These are phyloP conservation scores for Ustilago esculenta DNA, from an alignment of 1,284 basidiomycete species.

Conservation along the genomic window DNA sequence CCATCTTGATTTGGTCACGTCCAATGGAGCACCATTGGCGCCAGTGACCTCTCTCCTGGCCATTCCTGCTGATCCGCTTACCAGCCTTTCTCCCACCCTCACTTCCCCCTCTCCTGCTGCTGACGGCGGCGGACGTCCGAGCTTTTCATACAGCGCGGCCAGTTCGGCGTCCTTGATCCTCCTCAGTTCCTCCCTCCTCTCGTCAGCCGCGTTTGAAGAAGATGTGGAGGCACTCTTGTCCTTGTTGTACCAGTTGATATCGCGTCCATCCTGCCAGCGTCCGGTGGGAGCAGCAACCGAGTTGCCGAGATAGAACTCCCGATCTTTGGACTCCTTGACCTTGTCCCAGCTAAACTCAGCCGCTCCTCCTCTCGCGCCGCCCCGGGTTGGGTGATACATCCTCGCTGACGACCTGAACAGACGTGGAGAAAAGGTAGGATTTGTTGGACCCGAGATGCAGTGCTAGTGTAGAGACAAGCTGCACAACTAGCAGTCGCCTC, in stretches of 20 bases:
- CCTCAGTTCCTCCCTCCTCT: conserved; percentile 52
- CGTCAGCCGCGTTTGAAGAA: conserved; percentile 23
- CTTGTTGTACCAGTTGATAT: conserved; percentile 66
- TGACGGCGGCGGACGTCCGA: conserved; percentile 35
- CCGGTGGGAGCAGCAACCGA: conserved; percentile 64
- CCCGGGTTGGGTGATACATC: conserved; percentile 37
- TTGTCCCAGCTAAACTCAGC: conserved; percentile 65
- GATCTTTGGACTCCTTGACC: conserved; percentile 61
- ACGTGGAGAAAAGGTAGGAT: background rate
- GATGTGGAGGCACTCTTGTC: conserved; percentile 21
- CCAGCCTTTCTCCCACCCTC: conserved; percentile 34
- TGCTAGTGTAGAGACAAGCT: background rate
- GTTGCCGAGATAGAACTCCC: conserved; percentile 65
- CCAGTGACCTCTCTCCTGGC: conserved; percentile 37
- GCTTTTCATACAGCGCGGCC: conserved; percentile 53
- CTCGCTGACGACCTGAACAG: background rate
- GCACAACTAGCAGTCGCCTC: conserved; percentile 4
- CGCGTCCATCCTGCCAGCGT: conserved; percentile 63
- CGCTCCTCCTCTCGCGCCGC: conserved; percentile 62
- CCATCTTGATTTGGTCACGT: conserved; percentile 20
- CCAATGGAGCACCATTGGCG: conserved; percentile 39
- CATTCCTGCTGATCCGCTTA: conserved; percentile 15
- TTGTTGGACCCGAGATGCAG: no score
- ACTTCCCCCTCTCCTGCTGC: background rate
- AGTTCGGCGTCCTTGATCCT: conserved; percentile 60